These are phyloP conservation scores for Saksenaea oblongispora DNA, from an alignment of 371 early-diverging fungal species.

Conservation along the genomic window DNA sequence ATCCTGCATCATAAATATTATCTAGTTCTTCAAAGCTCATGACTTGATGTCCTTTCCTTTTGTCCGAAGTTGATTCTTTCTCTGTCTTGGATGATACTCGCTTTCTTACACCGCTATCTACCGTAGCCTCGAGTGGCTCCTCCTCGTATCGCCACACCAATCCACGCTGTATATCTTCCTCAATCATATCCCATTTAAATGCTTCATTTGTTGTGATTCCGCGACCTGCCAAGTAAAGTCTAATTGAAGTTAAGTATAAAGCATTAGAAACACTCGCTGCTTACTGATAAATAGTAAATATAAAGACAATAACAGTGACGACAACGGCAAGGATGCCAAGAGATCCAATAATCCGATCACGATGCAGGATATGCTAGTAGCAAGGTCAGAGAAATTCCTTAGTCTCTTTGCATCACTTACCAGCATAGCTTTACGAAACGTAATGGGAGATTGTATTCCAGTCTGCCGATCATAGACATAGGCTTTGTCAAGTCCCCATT, in stretches of 20 bases:
- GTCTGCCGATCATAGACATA: constrained; percentile 36
- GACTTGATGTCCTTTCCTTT: constrained; percentile 32
- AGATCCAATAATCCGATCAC: constrained; percentile 60
- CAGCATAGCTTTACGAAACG: constrained; percentile 42
- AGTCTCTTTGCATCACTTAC: constrained; percentile 22
- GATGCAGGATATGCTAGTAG: constrained; percentile 57
- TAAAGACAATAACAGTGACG: constrained; percentile 58
- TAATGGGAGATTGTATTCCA: constrained; percentile 34
- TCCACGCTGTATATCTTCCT: constrained; percentile 65
- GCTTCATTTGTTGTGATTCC: constrained; percentile 80
- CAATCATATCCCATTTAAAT: constrained; percentile 75
- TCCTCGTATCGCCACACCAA: constrained; percentile 35
- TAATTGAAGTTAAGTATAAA: constrained; percentile 7
- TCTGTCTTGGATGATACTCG: neutral
- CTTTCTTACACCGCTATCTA: constrained; percentile 22
- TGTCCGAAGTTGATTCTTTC: neutral
- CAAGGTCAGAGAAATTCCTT: neutral
- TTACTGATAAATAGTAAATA: constrained; percentile 68
- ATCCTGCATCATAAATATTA: constrained; percentile 68
- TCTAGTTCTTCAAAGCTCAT: constrained; percentile 56
- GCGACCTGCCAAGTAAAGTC: constrained; percentile 57
- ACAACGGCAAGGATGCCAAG: constrained; percentile 65
- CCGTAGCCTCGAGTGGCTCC: neutral
- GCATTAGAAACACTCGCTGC: neutral
- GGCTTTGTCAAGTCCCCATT: constrained; percentile 51